phyloP scores from a whole-genome alignment of 1,139 yeast species.

The Candida neerlandica region DNA sequence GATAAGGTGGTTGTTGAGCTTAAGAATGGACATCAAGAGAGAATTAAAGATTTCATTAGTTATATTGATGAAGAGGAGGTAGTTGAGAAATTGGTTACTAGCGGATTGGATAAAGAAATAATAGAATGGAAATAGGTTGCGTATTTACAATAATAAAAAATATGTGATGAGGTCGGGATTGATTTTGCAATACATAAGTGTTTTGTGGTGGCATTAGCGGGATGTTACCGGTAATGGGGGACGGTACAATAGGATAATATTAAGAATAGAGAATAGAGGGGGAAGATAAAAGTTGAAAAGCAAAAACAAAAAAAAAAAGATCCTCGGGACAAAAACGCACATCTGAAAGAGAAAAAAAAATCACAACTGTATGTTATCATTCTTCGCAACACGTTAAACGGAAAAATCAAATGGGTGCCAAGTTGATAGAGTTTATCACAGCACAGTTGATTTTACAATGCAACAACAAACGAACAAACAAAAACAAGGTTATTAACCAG shows the following conservation, averaged over 20 bases:
- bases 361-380: slow-evolving; percentile 3
- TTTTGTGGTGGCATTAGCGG: neutral
- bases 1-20: slow-evolving; percentile 29
- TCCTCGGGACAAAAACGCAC: slow-evolving; percentile 3
- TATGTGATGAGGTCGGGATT: neutral
- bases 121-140: slow-evolving; percentile 17
- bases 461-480: neutral
- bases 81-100: slow-evolving; percentile 41
- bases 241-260: too few relatives aligned
- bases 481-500: neutral
- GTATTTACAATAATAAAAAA: neutral
- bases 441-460: neutral
- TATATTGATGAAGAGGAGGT: slow-evolving; percentile 22
- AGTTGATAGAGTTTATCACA: neutral
- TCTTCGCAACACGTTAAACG: neutral
- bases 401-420: neutral
- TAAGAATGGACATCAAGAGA: slow-evolving; percentile 37
- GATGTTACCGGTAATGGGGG: neutral
- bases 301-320: neutral
- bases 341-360: neutral
- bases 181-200: too few relatives aligned
- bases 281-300: neutral
- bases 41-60: slow-evolving; percentile 50
- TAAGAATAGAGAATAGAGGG: too few relatives aligned
- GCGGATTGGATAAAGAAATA: slow-evolving; percentile 48